Base-by-base conservation (phyloP, 2,329 filamentous ascomycete species). In the Drechslerella coelobrocha region DNA sequence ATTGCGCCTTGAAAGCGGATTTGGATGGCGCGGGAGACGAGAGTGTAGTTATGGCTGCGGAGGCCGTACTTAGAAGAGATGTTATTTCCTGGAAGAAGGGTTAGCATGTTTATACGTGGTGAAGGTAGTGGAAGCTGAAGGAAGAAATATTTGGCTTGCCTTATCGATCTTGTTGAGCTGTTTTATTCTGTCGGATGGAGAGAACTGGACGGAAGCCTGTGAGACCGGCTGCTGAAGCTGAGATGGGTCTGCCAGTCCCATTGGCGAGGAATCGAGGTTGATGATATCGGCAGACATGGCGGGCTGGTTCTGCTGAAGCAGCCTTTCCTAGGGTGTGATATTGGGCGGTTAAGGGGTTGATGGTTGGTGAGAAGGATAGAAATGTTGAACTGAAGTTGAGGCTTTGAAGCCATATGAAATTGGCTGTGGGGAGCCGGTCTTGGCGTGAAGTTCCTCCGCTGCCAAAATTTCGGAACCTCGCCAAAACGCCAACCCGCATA, bases 11-110 rank as follows among this genome's bases (percentile, higher is more conserved):
- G 60, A 72, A 72, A 9, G 68, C 59, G 6, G 59, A 56, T 39
- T 60, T 54, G 1, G 68, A 63, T 1, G 68, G 68, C 45, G 47
- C 37, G 12, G 55, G 63, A 2, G 47, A 56, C 2, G 55, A 54
- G 19, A 71, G 68, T 29, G 63, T 53, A 24, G 72, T 56, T 57
- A 63, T 51, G 57, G 62, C 60, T 71, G 71, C 61, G 74, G 77
- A 75, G 7, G 68, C 68, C 4, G 68, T 72, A 19, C 48, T 65
- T n/a, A 72, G 47, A 2, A 65, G 48, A 26, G 68, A 60, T 17
- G 59, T 50, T 60, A 72, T 72, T 63, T 72, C 60, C 68, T 72
- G 26, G 23, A n/a, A 45, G 1, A 17, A 61, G 43, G n/a, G 31
- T 19, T 7, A 48, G 14, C 9, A 39, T 24, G 48, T 17, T 2